Conservation (phyloP, 2,329 filamentous ascomycete species). For the Aspergillus hortae region DNA sequence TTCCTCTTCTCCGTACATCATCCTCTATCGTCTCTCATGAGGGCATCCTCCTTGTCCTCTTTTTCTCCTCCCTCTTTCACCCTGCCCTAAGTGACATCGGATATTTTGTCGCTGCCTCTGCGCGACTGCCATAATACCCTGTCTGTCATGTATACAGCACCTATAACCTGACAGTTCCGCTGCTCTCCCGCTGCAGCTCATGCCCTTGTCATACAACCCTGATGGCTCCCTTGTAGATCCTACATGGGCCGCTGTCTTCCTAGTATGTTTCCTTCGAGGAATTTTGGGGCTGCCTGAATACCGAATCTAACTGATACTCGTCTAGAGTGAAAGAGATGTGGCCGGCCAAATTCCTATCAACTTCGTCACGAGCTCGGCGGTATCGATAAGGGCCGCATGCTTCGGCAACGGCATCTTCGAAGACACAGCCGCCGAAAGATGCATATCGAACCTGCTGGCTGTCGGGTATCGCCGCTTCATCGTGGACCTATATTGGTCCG, state of each 20-base stretch:
- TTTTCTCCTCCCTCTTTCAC: neutral
- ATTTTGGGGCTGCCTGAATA: no score
- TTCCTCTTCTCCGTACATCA: constrained; percentile 1
- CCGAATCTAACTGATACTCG: constrained; percentile 8
- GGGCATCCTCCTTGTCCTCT: neutral
- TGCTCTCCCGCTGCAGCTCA: constrained; percentile 19
- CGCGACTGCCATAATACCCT: neutral
- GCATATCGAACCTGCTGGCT: constrained; percentile 61
- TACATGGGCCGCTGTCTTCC: constrained; percentile 38
- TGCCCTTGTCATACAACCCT: constrained; percentile 43
- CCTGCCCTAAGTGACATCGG: neutral
- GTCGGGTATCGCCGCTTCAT: constrained; percentile 57
- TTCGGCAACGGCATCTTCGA: constrained; percentile 55
- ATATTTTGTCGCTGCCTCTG: neutral
- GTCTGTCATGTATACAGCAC: constrained; percentile 8
- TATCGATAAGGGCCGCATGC: constrained; percentile 57
- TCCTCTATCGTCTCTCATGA: neutral
- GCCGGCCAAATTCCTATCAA: constrained; percentile 59
- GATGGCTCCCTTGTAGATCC: constrained; percentile 33
- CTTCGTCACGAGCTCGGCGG: constrained; percentile 55
- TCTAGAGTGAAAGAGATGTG: constrained; percentile 60
- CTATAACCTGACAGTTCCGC: neutral
- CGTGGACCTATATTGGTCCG: constrained; percentile 64
- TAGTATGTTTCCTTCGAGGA: constrained; percentile 26
- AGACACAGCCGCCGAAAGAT: constrained; percentile 48